A percentile compares a stretch with the other conserved stretches of the same genome.
phyloP scores from a whole-genome alignment of 352 stramenopile genomes.

The Phytophthora quininea region DNA sequence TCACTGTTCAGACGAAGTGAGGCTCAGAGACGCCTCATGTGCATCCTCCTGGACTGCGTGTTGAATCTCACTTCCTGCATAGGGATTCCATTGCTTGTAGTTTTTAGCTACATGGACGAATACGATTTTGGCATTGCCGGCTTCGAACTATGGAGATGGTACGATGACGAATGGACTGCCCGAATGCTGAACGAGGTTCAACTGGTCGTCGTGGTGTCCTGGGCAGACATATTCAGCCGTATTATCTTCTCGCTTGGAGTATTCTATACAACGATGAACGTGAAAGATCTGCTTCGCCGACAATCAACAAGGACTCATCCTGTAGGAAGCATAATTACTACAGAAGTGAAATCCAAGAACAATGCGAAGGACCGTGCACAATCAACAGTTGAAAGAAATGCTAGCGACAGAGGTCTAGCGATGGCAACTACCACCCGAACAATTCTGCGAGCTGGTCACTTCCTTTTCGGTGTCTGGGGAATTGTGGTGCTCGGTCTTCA shows the following conservation, averaged over 20 bases:
- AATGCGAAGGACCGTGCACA: conserved; percentile 5
- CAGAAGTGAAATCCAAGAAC: background rate
- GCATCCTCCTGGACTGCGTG: conserved; percentile 33
- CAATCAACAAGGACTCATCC: background rate
- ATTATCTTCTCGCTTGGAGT: conserved; percentile 21
- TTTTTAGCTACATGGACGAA: conserved; percentile 20
- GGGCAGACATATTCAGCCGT: conserved; percentile 19
- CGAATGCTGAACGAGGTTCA: conserved; percentile 29
- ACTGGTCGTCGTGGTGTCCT: conserved; percentile 29
- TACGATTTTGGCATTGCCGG: conserved; percentile 21
- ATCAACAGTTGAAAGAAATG: background rate
- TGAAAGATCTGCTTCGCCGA: conserved; percentile 25
- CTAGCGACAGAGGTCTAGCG: background rate
- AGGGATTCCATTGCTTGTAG: conserved; percentile 27
- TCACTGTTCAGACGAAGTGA: conserved; percentile 13
- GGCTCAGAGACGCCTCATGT: conserved; percentile 31
- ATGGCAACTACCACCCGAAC: background rate
- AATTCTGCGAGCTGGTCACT: conserved; percentile 12
- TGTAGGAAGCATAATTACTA: background rate
- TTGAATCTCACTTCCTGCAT: conserved; percentile 39
- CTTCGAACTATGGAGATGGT: conserved; percentile 34
- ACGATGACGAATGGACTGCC: conserved; percentile 30
- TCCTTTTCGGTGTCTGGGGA: conserved; percentile 20
- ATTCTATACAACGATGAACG: conserved; percentile 15
- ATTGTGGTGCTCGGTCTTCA: conserved; percentile 16